Base-by-base conservation (phyloP, 108 stramenopile genomes). In the Nannochloropsis granulata region DNA sequence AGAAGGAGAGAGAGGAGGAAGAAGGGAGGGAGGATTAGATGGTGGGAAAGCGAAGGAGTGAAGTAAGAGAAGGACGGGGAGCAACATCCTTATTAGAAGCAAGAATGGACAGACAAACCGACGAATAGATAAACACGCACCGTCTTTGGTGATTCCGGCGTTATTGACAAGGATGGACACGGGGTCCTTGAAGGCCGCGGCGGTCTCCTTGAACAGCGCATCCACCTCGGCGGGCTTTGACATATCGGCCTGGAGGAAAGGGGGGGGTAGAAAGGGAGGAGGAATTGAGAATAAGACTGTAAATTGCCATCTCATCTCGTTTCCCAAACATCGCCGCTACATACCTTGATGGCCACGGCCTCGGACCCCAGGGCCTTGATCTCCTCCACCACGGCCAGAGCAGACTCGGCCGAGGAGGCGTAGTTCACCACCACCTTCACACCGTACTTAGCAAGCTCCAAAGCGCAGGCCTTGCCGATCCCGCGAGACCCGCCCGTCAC, bases 351-450 rank as follows among this genome's bases (percentile, higher is more conserved):
- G 82, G 82, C 93, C 84, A 95, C 91, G 12, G 95, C 95, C 85
- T 96, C 90, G 46, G 95, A 90, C 44, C 95, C 96, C 44, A 94
- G 89, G 43, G 94, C 93, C 85, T 94, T 93, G 86, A 97, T 94
- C 79, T 92, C 88, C 24, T 92, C 91, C 13, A 96, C 95, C 23
- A 94, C 93, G 13, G 90, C 93, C 45, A 94, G 90, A 13, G 96
- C 97, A 23, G 93, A 83, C 13, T 89, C 95, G 83, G 94, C 89
- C 78, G 94, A 91, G n/a, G 94, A 94, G 2, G 94, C 94, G 84
- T 96, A 98, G 90, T 97, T 98, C 82, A 98, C 93, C 81, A 98
- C 92, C 34, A 98, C 92, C 86, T 96, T 96, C 81, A 95, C 94
- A 26, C 96, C 97, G 19, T 85, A 82, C 43, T 91, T 90, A 83